These are phyloP conservation scores for Hygrophorus pudorinus DNA, from an alignment of 768 basidiomycete genomes.

Conservation along the genomic window DNA sequence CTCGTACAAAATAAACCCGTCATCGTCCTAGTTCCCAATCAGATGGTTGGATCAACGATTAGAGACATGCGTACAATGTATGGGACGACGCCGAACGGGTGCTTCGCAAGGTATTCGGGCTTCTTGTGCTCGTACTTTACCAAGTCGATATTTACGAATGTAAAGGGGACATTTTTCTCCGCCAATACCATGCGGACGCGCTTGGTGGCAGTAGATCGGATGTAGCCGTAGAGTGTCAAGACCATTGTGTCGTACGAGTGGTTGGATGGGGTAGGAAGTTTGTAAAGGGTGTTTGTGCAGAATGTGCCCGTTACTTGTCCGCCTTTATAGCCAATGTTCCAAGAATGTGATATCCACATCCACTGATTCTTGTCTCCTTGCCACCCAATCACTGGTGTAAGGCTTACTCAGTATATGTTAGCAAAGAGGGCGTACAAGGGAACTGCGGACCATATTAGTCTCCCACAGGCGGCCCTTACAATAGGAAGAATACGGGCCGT, in stretches of 20 bases:
- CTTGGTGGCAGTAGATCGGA: slow-evolving; percentile 37
- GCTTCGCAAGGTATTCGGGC: slow-evolving; percentile 30
- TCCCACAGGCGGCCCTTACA: too few species aligned
- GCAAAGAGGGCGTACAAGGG: too few species aligned
- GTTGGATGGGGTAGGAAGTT: too few species aligned
- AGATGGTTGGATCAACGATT: background rate
- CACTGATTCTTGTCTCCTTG: too few species aligned
- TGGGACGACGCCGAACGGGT: slow-evolving; percentile 63
- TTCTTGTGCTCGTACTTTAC: slow-evolving; percentile 36
- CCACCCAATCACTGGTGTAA: too few species aligned
- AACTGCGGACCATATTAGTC: too few species aligned
- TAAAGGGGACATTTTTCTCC: slow-evolving; percentile 50
- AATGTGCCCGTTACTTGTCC: too few species aligned
- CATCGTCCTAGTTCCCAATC: slow-evolving; percentile 31
- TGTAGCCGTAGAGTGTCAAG: slow-evolving; percentile 30
- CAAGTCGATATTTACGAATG: slow-evolving; percentile 35
- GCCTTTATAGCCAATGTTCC: too few species aligned
- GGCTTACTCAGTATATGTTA: too few species aligned
- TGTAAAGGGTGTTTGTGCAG: too few species aligned
- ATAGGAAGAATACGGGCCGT: too few species aligned
- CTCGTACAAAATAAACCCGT: slow-evolving; percentile 54
- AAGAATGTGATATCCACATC: too few species aligned
- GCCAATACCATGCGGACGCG: slow-evolving; percentile 43
- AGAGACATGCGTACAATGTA: slow-evolving; percentile 31
- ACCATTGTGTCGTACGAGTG: slow-evolving; percentile 20